These are phyloP conservation scores for Telfairia occidentalis DNA, from an alignment of 331 rosid genomes.

Conservation along the genomic window DNA sequence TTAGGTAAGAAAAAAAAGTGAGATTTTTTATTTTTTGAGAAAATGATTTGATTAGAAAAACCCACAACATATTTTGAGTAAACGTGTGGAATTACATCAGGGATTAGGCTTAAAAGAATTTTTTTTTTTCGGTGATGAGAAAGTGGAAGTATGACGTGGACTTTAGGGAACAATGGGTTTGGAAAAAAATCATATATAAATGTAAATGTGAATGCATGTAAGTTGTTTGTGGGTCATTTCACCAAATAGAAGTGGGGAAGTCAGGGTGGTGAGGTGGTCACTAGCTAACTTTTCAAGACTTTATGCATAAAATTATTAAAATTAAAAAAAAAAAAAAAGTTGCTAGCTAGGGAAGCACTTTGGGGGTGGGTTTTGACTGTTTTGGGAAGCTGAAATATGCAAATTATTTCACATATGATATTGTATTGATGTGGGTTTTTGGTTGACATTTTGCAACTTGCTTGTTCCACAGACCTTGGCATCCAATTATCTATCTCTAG, in stretches of 20 bases:
- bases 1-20: background rate
- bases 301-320: background rate
- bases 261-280: background rate
- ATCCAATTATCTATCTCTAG: background rate
- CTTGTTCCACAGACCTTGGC: background rate
- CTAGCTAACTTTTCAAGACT: background rate
- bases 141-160: background rate
- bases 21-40: too few species aligned
- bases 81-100: background rate
- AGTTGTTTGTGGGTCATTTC: background rate
- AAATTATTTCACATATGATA: background rate
- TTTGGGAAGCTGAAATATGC: background rate
- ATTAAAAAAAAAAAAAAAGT: background rate
- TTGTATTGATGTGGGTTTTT: background rate
- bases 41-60: background rate
- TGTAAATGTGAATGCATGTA: background rate
- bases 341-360: background rate
- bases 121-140: too few species aligned
- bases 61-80: background rate
- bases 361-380: background rate
- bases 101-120: background rate
- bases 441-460: conserved; percentile 1
- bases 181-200: background rate
- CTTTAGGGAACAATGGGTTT: background rate
- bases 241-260: background rate